phyloP scores from a whole-genome alignment of 73 alveolate genomes.

The Tetrahymena elliotti region DNA sequence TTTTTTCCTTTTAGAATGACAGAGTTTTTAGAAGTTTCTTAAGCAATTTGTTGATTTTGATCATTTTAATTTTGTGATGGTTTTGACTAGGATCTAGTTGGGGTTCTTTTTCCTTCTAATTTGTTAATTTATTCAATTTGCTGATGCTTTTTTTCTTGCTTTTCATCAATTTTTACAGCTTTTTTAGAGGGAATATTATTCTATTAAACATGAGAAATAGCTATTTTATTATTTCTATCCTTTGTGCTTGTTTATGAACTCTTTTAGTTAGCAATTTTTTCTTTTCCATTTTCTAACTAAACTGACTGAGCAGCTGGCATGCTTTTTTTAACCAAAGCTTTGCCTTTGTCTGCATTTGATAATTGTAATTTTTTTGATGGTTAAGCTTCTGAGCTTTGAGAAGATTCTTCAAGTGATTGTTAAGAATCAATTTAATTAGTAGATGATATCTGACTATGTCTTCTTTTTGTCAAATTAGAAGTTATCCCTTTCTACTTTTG shows the following conservation, averaged over 20 bases:
- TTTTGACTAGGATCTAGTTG: background rate
- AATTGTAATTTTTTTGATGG: background rate
- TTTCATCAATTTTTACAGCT: background rate
- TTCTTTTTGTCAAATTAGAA: background rate
- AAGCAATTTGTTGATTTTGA: background rate
- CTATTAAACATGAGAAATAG: background rate
- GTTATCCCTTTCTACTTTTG: background rate
- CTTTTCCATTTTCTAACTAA: background rate
- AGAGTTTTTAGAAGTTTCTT: background rate
- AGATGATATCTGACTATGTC: background rate
- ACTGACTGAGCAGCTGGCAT: background rate
- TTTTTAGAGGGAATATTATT: background rate
- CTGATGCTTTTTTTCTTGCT: background rate
- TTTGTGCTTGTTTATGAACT: background rate
- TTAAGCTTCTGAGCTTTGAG: background rate
- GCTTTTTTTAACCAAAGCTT: background rate
- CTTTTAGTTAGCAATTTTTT: background rate
- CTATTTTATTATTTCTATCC: background rate
- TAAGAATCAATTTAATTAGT: background rate
- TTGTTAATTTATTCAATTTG: background rate
- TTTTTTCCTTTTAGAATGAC: background rate
- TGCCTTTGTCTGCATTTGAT: background rate
- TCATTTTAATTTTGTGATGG: background rate
- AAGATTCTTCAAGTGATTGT: background rate
- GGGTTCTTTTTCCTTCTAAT: background rate